A percentile compares a stretch with the other conserved stretches of the same genome.
Conservation (phyloP, 2,329 filamentous ascomycete genomes). For the Xylaria sp. region DNA sequence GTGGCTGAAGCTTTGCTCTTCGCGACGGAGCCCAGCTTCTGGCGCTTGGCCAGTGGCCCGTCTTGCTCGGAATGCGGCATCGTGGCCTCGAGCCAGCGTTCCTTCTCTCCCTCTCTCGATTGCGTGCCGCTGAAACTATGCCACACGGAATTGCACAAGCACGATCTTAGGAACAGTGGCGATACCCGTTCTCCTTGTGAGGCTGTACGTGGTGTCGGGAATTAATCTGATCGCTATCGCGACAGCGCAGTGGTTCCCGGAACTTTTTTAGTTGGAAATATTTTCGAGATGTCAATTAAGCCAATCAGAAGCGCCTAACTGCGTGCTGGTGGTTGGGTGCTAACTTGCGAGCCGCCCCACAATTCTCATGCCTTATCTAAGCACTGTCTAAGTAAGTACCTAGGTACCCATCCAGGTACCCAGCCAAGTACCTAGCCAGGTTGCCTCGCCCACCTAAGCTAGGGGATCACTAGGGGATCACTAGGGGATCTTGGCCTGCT, state of each 20-base stretch:
- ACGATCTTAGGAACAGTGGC: neutral
- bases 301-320: slow-evolving; percentile 21
- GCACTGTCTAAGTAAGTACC: too few relatives aligned
- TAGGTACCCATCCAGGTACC: too few relatives aligned
- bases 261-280: slow-evolving; percentile 24
- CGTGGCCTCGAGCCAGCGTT: slow-evolving; percentile 28
- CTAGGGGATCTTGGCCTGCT: neutral
- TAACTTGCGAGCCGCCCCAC: slow-evolving; percentile 3
- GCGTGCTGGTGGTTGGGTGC: neutral
- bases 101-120: neutral
- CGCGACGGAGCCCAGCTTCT: slow-evolving; percentile 62
- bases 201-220: neutral
- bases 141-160: neutral
- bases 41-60: slow-evolving; percentile 74
- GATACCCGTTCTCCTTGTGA: neutral
- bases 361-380: neutral
- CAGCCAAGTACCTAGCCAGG: too few relatives aligned
- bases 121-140: neutral
- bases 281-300: slow-evolving; percentile 8
- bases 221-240: neutral
- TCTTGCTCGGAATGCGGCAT: slow-evolving; percentile 66
- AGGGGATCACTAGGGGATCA: too few relatives aligned
- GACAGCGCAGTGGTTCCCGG: neutral
- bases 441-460: too few relatives aligned
- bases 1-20: slow-evolving; percentile 47